Evolutionary conservation across 2,329 filamentous ascomycete species (phyloP).

Genomic region (Diaporthe sp.): DNA sequence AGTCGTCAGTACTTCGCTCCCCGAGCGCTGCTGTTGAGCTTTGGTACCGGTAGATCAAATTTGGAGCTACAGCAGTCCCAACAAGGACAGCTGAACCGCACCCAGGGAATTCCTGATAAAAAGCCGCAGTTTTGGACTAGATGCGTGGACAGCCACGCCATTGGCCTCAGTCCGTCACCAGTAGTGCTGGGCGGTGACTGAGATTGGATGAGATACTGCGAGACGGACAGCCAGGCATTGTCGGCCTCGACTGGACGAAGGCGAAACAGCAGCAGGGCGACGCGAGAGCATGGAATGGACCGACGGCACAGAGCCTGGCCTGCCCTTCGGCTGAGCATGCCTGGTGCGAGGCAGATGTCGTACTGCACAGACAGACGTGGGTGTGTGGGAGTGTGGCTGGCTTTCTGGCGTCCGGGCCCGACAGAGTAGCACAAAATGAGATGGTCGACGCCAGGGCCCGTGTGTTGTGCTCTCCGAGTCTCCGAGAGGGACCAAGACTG

Average conservation of each 20-base stretch:
- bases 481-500: not conserved
- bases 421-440: constrained; percentile 17
- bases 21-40: constrained; percentile 19
- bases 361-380: constrained; percentile 5
- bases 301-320: not conserved
- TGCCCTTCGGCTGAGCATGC: not conserved
- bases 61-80: constrained; percentile 8
- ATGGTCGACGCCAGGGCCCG: constrained; percentile 32
- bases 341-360: not conserved
- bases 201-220: not conserved
- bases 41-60: constrained; percentile 27
- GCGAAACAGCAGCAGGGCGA: not conserved
- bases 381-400: constrained; percentile 8
- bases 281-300: not conserved
- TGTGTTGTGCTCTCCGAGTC: constrained; percentile 31
- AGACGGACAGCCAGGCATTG: not conserved
- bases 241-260: constrained; percentile 1
- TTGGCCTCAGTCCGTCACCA: constrained; percentile 9
- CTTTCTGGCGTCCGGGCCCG: constrained; percentile 14
- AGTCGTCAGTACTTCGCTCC: constrained; percentile 1
- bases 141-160: no score
- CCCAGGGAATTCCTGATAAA: not conserved
- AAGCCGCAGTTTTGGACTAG: constrained; percentile 5
- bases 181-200: not conserved
- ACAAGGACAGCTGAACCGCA: constrained; percentile 4